Base-by-base conservation (phyloP, 352 stramenopile species). In the Thalassiosira oceanica region DNA sequence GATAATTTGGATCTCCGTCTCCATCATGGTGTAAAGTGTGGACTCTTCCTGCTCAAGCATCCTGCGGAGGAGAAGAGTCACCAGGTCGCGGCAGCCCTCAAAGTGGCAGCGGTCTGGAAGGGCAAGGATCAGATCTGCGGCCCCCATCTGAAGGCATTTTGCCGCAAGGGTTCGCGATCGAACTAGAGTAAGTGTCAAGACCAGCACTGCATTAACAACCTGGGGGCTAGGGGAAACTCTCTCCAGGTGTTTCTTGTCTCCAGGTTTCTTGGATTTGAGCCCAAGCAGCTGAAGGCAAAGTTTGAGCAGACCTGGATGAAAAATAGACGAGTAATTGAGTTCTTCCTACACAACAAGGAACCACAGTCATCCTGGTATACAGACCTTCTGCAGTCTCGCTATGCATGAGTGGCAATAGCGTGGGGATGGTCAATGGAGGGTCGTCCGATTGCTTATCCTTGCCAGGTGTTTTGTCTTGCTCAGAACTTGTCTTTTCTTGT, bases 1-100 rank as follows among this genome's bases (percentile, higher is more conserved):
- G 23, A 58, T 61, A 26, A 48, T 67, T 27, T 84, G 45, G 43
- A 93, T 90, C 69, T 93, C 84, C 27, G 67, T 83, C 55, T 91
- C 83, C 86, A 93, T 93, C 33, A 82, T 73, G 3, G 70, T 52
- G 43, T 84, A 74, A 16, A 93, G 61, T 16, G 78, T 91, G 15
- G 36, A 20, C 36, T 88, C 78, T 52, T 93, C 84, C n/a, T n/a
- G n/a, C 65, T 93, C 84, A 1, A 93, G 55, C 46, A 93, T 73
- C 18, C 83, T 68, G 26, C 86, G 76, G 1, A 92, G 61, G 4
- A 89, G 52, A n/a, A 87, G 15, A n/a, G 73, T 82, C 5, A 89
- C 54, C 24, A 87, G 35, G 13, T 52, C 62, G 37, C 58, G 63
- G 36, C 82, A 78, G 0, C 80, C 83, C n/a, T 36, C 55, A 36